phyloP scores from a whole-genome alignment of 164 flowering plant species.

The Saururus chinensis region DNA sequence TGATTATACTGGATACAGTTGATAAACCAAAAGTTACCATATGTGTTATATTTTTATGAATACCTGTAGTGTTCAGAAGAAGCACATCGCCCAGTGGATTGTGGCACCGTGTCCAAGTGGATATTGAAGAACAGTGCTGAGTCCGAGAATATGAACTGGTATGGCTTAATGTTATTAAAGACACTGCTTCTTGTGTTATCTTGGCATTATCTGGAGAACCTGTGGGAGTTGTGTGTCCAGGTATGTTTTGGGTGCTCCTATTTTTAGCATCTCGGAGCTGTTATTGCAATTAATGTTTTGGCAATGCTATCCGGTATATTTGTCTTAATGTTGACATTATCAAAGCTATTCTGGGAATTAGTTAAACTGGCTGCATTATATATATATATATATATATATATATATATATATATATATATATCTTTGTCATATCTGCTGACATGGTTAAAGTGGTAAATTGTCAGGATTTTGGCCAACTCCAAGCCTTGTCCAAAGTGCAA shows the following conservation, averaged over 20 bases:
- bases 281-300: not conserved
- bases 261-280: not conserved
- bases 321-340: no score
- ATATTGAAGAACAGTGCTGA: slow-evolving; percentile 69
- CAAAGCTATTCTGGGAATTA: no score
- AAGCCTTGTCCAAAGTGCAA: slow-evolving; percentile 90
- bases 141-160: slow-evolving; percentile 75
- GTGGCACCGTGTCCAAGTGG: slow-evolving; percentile 66
- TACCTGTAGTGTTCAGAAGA: slow-evolving; percentile 65
- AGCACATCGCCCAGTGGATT: slow-evolving; percentile 92
- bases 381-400: no score
- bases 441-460: not conserved
- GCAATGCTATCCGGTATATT: not conserved
- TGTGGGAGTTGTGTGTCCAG: not conserved
- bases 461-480: slow-evolving; percentile 66
- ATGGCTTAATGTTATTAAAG: slow-evolving; percentile 1
- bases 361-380: no score
- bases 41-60: not conserved
- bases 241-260: no score
- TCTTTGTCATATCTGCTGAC: not conserved
- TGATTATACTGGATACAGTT: not conserved
- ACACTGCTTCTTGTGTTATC: not conserved
- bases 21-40: not conserved
- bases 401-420: no score
- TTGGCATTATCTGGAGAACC: not conserved